Base-by-base conservation (phyloP, 306 rosid species). In the Sicyos edulis region DNA sequence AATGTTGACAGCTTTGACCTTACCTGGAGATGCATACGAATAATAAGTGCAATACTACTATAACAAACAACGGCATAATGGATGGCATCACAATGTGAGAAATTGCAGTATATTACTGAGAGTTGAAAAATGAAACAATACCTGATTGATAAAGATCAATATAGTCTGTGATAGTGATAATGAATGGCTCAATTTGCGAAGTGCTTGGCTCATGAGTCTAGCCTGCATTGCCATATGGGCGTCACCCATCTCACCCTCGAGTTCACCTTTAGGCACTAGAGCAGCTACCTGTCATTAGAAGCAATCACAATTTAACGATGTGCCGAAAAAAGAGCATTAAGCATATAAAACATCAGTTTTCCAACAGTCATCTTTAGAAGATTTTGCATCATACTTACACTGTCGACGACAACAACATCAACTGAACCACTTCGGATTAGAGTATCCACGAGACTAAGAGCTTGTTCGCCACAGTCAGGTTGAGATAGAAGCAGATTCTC, bases 141-240 rank as follows among this genome's bases (percentile, higher is more conserved):
- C 98, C 98, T 93, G 98, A 80, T 90, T 93, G 74, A 86, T 83
- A 83, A 93, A 93, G 54, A 93, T 86, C 77, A 93, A 80, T 69
- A 93, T 61, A 75, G 88, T 70, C 74, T 88, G 90, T 42, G 97
- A 90, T 54, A 79, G 85, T 61, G 97, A 88, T 77, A 93, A 86
- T 53, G 97, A 86, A 80, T 93, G 98, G 81, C 97, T 84, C 84
- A 93, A 82, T 74, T 93, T 93, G 62, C 98, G 93, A 80, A 93
- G 98, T 15, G 96, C 98, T 87, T 90, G 98, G 80, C 97, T 90
- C 98, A 93, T 93, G 79, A 93, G 79, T 86, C 96, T 85, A 78
- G 97, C 98, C 86, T 93, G 98, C 98, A 90, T 86, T 13, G 98
- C 98, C 96, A 93, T 85, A 82, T 88, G 98, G 78, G 98, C 97